Evolutionary conservation across 1,284 basidiomycete species (phyloP).

Genomic region (Heterobasidion occidentale): DNA sequence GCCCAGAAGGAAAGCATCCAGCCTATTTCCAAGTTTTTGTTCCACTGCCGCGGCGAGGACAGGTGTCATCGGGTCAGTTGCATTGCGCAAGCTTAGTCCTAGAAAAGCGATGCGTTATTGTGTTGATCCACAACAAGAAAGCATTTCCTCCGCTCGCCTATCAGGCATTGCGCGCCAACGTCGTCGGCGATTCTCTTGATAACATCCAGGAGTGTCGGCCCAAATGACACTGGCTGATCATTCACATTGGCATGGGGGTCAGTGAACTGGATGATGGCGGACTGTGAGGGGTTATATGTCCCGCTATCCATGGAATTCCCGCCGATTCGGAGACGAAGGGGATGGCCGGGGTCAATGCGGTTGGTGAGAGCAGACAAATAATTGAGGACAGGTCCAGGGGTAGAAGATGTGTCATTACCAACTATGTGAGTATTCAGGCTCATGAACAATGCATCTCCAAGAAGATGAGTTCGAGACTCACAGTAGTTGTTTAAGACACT

Average conservation of each 20-base stretch:
- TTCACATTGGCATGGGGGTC: constrained; percentile 16
- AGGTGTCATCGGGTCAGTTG: neutral
- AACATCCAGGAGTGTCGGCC: neutral
- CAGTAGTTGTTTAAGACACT: neutral
- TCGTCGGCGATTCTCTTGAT: neutral
- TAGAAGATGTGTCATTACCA: neutral
- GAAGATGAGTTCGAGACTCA: neutral
- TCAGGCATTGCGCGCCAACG: neutral
- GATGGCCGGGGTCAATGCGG: constrained; percentile 16
- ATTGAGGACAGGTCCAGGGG: neutral
- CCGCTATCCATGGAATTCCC: constrained; percentile 37
- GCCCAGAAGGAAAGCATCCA: neutral
- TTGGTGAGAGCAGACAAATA: neutral
- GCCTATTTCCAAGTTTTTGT: neutral
- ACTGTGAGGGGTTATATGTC: constrained; percentile 29
- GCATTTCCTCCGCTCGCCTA: neutral
- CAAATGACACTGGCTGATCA: neutral
- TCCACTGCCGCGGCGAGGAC: neutral
- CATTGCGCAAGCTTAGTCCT: neutral
- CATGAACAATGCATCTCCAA: neutral
- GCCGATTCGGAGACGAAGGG: constrained; percentile 39
- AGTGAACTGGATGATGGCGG: constrained; percentile 29
- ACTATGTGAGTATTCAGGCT: neutral
- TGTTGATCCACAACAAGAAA: neutral
- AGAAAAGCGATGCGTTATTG: neutral